A percentile compares a stretch with the other conserved stretches of the same genome.
Conservation (phyloP, 2,329 filamentous ascomycete species). For the Colletotrichum cereale region DNA sequence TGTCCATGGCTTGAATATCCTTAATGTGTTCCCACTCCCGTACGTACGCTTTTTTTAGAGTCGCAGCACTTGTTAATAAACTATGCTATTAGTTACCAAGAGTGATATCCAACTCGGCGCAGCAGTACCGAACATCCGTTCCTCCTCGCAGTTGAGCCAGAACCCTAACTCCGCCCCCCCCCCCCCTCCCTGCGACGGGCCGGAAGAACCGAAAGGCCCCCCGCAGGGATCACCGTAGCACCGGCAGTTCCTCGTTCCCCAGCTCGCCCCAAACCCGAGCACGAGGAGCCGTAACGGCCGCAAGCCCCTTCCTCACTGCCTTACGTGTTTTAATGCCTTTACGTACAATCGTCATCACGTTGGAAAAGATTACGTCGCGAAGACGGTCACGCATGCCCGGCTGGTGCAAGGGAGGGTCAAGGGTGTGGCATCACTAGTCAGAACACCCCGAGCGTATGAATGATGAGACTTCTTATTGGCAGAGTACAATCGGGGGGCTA, state of each 20-base stretch:
- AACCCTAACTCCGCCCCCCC: not conserved
- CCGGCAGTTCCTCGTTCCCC: not conserved
- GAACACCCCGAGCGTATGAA: not conserved
- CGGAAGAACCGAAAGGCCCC: not conserved
- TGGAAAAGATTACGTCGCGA: not conserved
- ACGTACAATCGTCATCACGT: not conserved
- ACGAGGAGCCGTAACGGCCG: too few species aligned
- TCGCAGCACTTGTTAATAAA: not conserved
- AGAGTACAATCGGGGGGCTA: not conserved
- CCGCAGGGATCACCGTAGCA: not conserved
- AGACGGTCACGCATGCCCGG: not conserved
- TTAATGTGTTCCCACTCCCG: not conserved
- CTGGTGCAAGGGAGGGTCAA: not conserved
- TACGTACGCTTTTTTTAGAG: not conserved
- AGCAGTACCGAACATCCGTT: too few species aligned
- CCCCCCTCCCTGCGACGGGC: not conserved
- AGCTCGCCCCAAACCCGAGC: not conserved
- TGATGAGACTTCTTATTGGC: not conserved
- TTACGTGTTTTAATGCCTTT: not conserved
- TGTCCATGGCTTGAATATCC: too few species aligned
- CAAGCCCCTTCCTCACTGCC: too few species aligned
- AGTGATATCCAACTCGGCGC: too few species aligned
- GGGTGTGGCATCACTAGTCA: not conserved
- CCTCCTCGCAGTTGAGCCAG: not conserved
- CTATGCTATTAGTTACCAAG: not conserved